Base-by-base conservation (phyloP, 805 yeast genomes). In the Hanseniaspora thailandica region DNA sequence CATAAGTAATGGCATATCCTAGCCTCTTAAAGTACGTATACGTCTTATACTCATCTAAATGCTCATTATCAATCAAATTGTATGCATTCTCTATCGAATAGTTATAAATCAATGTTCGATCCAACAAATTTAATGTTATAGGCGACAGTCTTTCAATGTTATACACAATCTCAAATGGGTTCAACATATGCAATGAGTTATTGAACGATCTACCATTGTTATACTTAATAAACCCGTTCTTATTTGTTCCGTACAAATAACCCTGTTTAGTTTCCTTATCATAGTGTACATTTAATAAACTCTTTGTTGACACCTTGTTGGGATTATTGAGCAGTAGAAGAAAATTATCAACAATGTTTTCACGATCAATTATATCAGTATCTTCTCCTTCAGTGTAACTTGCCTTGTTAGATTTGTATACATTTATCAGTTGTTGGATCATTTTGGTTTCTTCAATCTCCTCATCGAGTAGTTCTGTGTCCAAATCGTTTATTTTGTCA, bases 101-200 rank as follows among this genome's bases (percentile, higher is more conserved):
- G 22, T 43, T 43, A 28, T 43, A 43, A 3, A 50, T 33, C n/a
- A 35, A 12, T 12, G 26, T 25, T 8, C 33, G 19, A 17, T 35
- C 19, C 4, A 7, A 7, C 31, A 34, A 26, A 7, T 35, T 20
- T 2, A 50, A n/a, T 8, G 35, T 31, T 6, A 50, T 43, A 25
- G 54, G 54, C 3, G 54, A 26, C 13, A 50, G 15, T 22, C 54
- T 25, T 26, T 50, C 54, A 23, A 50, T 26, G 30, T 50, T 50
- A 23, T 50, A 50, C 13, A 50, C 35, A 34, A 50, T 19, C 17
- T 50, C 54, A 43, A 50, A 50, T 2, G 47, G 47, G 20, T 50
- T 50, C 13, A 50, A 13, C 10, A 13, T 30, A 25, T 50, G 54
- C 5, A 43, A 22, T 15, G 38, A 20, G 23, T 45, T 50, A n/a